Evolutionary conservation across 164 flowering plant genomes (phyloP).

Genomic region (Vitis rupestris): DNA sequence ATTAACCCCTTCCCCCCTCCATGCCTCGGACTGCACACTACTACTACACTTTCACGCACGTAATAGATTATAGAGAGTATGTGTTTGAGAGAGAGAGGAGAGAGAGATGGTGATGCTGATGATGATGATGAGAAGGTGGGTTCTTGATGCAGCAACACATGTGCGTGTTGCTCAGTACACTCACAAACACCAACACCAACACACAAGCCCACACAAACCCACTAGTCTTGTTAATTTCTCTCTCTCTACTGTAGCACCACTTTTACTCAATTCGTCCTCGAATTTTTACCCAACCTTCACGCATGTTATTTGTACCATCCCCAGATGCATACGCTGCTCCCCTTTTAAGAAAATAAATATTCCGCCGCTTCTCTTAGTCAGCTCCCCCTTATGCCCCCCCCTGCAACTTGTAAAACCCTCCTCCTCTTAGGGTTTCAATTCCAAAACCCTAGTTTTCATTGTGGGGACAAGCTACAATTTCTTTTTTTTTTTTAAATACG

Average conservation of each 20-base stretch:
- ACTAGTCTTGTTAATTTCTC: neutral
- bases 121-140: constrained; percentile 1
- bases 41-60: neutral
- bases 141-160: constrained; percentile 7
- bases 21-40: constrained; percentile 18
- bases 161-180: constrained; percentile 4
- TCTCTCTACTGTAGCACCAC: neutral
- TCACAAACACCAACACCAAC: no score
- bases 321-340: neutral
- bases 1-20: constrained; percentile 6
- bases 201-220: neutral
- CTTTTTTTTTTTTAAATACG: no score
- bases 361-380: constrained; percentile 11
- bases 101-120: neutral
- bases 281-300: constrained; percentile 8
- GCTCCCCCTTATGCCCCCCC: neutral
- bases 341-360: constrained; percentile 2
- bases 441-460: no score
- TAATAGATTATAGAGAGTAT: neutral
- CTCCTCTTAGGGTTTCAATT: no score
- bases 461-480: no score
- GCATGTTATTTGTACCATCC: constrained; percentile 7
- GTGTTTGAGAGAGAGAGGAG: no score
- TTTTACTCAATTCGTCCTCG: constrained; percentile 6
- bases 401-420: no score